Percentiles rank a stretch among this genome's conserved stretches.
These are phyloP conservation scores for Kluyveromyces sp. DNA, from an alignment of 1,139 yeast genomes.

Conservation along the genomic window DNA sequence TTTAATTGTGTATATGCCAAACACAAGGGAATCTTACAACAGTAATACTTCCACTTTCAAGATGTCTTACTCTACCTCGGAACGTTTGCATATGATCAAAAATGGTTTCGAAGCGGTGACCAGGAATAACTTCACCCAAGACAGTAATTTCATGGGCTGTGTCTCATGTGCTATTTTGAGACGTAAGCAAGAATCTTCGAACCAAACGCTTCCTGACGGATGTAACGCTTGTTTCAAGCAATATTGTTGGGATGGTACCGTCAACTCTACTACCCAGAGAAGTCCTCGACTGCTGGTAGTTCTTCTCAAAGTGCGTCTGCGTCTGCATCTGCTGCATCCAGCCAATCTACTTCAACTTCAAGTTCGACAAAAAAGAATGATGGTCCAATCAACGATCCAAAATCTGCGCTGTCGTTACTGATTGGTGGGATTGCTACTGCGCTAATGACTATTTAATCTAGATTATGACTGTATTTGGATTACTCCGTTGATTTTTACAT, in stretches of 20 bases:
- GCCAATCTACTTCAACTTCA: conserved; percentile 34
- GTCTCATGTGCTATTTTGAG: conserved; percentile 54
- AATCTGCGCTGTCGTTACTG: background rate
- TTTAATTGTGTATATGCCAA: conserved; percentile 47
- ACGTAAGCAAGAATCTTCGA: conserved; percentile 42
- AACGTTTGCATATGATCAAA: conserved; percentile 38
- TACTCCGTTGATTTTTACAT: too few relatives aligned
- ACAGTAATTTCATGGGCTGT: conserved; percentile 37
- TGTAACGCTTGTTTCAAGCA: conserved; percentile 34
- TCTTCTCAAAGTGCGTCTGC: background rate
- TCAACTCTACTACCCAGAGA: conserved; percentile 1
- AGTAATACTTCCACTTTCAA: conserved; percentile 59
- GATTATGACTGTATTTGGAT: background rate
- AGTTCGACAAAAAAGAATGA: background rate
- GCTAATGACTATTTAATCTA: background rate
- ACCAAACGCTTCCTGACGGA: conserved; percentile 13
- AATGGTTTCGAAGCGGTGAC: conserved; percentile 51
- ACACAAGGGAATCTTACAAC: conserved; percentile 34
- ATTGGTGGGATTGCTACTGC: background rate
- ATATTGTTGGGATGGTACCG: conserved; percentile 32
- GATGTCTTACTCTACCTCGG: conserved; percentile 40
- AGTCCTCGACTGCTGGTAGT: background rate
- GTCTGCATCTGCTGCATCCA: background rate
- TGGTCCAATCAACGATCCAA: background rate
- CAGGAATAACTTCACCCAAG: conserved; percentile 31